Evolutionary conservation across 208 protist species (phyloP), one percentile per base, ranked within the genome.

Genomic region (Novymonas esmeraldas): DNA sequence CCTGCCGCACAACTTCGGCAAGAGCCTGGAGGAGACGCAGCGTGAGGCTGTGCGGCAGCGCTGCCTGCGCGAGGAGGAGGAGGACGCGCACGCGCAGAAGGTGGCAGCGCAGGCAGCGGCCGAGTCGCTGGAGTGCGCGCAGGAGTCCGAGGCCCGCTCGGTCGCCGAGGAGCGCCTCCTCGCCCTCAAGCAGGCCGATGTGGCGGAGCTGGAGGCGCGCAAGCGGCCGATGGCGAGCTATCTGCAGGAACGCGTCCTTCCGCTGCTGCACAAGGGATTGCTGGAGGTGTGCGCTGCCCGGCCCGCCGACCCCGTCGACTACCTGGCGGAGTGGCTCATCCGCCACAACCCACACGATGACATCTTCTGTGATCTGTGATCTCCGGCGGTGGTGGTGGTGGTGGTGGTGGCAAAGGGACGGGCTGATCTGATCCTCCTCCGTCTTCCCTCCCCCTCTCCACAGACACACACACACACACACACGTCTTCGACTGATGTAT

Each of bases 271-370:
- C 57, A 95, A 96, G 60, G 95, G 96, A 5, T 78, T 98, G n/a
- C 59, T 97, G 24, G 89, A 98, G 82, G 94, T 98, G 18, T 94
- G 89, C 68, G 88, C 94, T 49, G 54, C 60, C 52, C 88, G 88
- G 13, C 97, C 97, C 2, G 90, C 96, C 13, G 94, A 99, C 65
- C 97, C 97, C 4, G 82, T 98, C 0, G 97, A 99, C 70, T 98
- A 89, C 64, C 74, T 99, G 34, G 93, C 94, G 18, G 90, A 98
- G 76, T 98, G 90, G 90, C 73, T 98, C 3, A 81, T 97, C 22
- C 83, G 84, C 10, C 82, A 98, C 75, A 97, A 98, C 73, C 92
- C 93, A 26, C 73, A 90, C 49, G 87, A 96, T 46, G 90, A 97
- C 66, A 78, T 85, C 9, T 92, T 89, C 66, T 76, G 70, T 26